These are phyloP conservation scores for Arxiozyma telluris DNA, from an alignment of 1,139 yeast genomes.

Conservation along the genomic window DNA sequence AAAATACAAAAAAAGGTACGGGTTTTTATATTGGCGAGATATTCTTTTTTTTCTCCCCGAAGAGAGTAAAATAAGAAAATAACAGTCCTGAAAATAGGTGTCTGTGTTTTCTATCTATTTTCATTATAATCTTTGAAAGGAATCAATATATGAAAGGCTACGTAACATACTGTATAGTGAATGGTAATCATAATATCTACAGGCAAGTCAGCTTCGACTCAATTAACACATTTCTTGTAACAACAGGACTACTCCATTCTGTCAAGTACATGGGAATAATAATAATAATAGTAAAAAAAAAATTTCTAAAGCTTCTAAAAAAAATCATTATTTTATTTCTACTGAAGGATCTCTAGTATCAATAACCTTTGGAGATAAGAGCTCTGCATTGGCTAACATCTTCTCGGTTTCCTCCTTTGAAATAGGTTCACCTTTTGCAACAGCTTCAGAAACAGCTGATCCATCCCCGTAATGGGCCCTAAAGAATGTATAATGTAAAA, in stretches of 20 bases:
- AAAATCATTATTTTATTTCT: neutral
- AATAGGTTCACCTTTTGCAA: slow-evolving; percentile 9
- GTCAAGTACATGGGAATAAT: neutral
- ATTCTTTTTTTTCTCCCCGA: too few relatives aligned
- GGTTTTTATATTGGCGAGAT: neutral
- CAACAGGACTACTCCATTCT: neutral
- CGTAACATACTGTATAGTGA: neutral
- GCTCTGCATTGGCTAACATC: slow-evolving; percentile 12
- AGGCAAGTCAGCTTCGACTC: neutral
- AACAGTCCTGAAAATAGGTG: neutral
- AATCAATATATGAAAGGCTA: too few relatives aligned
- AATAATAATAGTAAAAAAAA: too few relatives aligned
- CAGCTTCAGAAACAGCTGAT: slow-evolving; percentile 23
- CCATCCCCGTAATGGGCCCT: slow-evolving; percentile 38
- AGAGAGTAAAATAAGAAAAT: too few relatives aligned
- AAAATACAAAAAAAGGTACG: neutral
- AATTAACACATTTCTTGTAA: neutral
- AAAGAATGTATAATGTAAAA: slow-evolving; percentile 88
- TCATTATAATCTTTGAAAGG: too few relatives aligned
- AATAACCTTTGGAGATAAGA: slow-evolving; percentile 13
- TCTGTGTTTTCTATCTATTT: neutral
- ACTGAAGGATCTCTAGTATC: slow-evolving; percentile 1
- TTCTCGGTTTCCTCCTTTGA: slow-evolving; percentile 10
- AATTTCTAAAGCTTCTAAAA: neutral
- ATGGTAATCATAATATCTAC: neutral